Percentiles rank a stretch among this genome's conserved stretches.
Evolutionary conservation across 2,329 filamentous ascomycete species (phyloP).

Genomic region (Talaromyces islandicus): DNA sequence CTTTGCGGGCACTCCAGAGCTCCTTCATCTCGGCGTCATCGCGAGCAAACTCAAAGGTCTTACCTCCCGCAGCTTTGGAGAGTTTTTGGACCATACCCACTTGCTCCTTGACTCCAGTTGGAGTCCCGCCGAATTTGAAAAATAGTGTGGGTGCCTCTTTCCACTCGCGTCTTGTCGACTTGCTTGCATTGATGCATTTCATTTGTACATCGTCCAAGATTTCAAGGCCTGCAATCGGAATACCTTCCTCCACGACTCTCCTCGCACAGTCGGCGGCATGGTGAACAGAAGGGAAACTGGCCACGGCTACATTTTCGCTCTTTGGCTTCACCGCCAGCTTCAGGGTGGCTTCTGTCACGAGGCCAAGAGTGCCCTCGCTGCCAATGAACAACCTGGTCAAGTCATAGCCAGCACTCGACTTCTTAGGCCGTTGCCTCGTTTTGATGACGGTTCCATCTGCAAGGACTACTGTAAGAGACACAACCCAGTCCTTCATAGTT

Average conservation of each 20-base stretch:
- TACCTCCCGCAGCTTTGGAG: conserved; percentile 48
- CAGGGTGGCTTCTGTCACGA: conserved; percentile 85
- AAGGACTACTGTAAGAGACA: conserved; percentile 78
- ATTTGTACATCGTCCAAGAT: conserved; percentile 91
- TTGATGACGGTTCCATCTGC: conserved; percentile 87
- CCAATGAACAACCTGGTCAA: conserved; percentile 85
- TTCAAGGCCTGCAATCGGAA: conserved; percentile 87
- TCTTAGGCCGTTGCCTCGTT: conserved; percentile 79
- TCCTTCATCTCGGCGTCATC: conserved; percentile 60
- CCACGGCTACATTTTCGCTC: conserved; percentile 74
- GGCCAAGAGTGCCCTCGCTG: conserved; percentile 82
- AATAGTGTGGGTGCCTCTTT: conserved; percentile 66
- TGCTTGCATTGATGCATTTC: conserved; percentile 56
- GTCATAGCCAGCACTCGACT: conserved; percentile 88
- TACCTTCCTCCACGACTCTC: conserved; percentile 70
- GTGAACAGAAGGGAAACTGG: conserved; percentile 58
- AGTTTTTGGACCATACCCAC: conserved; percentile 55
- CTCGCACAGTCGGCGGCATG: conserved; percentile 74
- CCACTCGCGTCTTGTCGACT: conserved; percentile 50
- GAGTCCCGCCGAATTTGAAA: conserved; percentile 67
- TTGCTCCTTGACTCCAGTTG: conserved; percentile 57
- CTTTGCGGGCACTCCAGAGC: conserved; percentile 70
- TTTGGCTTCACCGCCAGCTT: conserved; percentile 79
- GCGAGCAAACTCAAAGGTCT: conserved; percentile 63
- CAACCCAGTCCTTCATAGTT: conserved; percentile 92